A percentile compares a stretch with the other conserved stretches of the same genome.
phyloP scores from a whole-genome alignment of 1,284 basidiomycete species.

The Ceratobasidium sp. region DNA sequence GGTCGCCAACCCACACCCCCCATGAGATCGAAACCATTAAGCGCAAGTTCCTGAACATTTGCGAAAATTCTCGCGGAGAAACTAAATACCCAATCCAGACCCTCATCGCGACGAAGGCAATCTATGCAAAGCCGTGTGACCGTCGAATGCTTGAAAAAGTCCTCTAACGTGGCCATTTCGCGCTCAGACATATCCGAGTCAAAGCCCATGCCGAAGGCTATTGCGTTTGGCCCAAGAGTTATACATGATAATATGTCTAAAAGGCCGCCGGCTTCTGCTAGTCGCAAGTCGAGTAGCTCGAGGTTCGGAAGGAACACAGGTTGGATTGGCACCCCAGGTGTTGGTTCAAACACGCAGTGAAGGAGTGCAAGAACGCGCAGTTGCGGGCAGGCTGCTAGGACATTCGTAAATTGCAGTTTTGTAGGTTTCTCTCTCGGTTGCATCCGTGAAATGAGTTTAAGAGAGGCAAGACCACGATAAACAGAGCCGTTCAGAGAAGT shows the following conservation, averaged over 20 bases:
- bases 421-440: background rate
- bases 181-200: background rate
- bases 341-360: background rate
- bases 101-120: background rate
- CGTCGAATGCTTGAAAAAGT: background rate
- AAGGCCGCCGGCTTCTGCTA: background rate
- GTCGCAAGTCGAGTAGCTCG: constrained; percentile 14
- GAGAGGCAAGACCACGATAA: constrained; percentile 6
- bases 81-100: background rate
- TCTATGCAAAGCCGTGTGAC: background rate
- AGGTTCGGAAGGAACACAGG: background rate
- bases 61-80: background rate
- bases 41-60: background rate
- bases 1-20: too few species aligned
- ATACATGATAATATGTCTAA: background rate
- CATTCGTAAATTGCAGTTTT: background rate
- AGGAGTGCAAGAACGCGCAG: background rate
- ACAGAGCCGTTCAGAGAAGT: background rate
- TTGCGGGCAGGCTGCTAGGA: background rate
- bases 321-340: background rate
- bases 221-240: background rate
- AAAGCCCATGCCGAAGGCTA: background rate
- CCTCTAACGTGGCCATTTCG: background rate
- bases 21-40: background rate
- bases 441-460: background rate